Percentiles rank a stretch among this genome's conserved stretches.
These are phyloP conservation scores for Apiospora malaysiana DNA, from an alignment of 2,329 filamentous ascomycete genomes.

Conservation along the genomic window DNA sequence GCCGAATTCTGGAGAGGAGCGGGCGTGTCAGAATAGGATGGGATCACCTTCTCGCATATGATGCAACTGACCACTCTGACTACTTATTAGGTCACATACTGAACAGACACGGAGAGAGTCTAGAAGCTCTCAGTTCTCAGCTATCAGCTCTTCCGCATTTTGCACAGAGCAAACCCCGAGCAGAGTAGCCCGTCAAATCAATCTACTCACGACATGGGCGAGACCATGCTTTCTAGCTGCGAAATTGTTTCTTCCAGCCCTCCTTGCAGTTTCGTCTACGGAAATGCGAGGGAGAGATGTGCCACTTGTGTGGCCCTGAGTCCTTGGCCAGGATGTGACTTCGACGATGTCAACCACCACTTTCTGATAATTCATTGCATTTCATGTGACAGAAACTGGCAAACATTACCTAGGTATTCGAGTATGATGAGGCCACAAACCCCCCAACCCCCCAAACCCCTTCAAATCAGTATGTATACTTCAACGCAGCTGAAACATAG, in stretches of 20 bases:
- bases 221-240: neutral
- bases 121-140: neutral
- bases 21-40: neutral
- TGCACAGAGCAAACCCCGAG: too few species aligned
- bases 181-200: neutral
- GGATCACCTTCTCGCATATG: conserved; percentile 3
- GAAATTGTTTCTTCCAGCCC: neutral
- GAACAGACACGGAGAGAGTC: neutral
- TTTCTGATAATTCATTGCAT: too few species aligned
- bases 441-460: too few species aligned
- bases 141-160: neutral
- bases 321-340: neutral
- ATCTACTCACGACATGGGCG: neutral
- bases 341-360: neutral
- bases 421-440: neutral
- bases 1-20: neutral
- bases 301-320: neutral
- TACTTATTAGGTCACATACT: too few species aligned
- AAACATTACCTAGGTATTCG: too few species aligned
- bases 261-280: neutral
- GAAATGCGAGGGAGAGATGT: neutral
- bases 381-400: too few species aligned
- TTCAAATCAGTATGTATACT: neutral
- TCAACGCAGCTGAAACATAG: conserved; percentile 10
- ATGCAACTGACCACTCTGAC: too few species aligned